phyloP scores from a whole-genome alignment of 768 basidiomycete genomes.

The Stropharia rugosoannulata region DNA sequence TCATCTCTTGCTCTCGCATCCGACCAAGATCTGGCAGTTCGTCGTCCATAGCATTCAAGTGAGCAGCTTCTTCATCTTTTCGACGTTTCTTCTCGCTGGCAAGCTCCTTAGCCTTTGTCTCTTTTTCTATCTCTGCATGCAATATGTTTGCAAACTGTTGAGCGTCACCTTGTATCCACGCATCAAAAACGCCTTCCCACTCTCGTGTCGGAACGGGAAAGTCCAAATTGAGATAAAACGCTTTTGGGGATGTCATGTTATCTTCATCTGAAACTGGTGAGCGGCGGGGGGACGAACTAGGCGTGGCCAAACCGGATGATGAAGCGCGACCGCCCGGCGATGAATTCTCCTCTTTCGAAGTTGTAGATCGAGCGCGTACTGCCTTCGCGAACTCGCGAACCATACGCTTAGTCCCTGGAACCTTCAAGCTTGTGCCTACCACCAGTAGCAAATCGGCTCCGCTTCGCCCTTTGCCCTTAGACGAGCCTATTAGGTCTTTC shows the following conservation, averaged over 20 bases:
- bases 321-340: conserved; percentile 18
- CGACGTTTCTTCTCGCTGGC: conserved; percentile 55
- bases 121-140: conserved; percentile 55
- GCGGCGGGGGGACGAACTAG: conserved; percentile 49
- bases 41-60: conserved; percentile 15
- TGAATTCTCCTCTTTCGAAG: conserved; percentile 26
- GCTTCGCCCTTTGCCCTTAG: conserved; percentile 63
- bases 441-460: conserved; percentile 86
- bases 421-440: conserved; percentile 85
- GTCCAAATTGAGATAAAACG: conserved; percentile 84
- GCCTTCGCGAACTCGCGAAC: conserved; percentile 87
- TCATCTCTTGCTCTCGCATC: neutral
- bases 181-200: conserved; percentile 90
- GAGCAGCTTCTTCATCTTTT: conserved; percentile 46
- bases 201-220: conserved; percentile 83
- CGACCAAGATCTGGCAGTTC: conserved; percentile 18
- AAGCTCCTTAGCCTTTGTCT: conserved; percentile 51
- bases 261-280: conserved; percentile 47
- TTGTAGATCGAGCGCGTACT: conserved; percentile 51
- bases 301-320: conserved; percentile 29
- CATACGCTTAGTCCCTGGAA: conserved; percentile 90
- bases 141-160: conserved; percentile 72
- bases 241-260: conserved; percentile 35
- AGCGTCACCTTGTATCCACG: conserved; percentile 87
- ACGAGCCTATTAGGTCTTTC: conserved; percentile 73